phyloP scores from a whole-genome alignment of 176 grass and related monocot genomes.

The Dendrocalamus sinicus region DNA sequence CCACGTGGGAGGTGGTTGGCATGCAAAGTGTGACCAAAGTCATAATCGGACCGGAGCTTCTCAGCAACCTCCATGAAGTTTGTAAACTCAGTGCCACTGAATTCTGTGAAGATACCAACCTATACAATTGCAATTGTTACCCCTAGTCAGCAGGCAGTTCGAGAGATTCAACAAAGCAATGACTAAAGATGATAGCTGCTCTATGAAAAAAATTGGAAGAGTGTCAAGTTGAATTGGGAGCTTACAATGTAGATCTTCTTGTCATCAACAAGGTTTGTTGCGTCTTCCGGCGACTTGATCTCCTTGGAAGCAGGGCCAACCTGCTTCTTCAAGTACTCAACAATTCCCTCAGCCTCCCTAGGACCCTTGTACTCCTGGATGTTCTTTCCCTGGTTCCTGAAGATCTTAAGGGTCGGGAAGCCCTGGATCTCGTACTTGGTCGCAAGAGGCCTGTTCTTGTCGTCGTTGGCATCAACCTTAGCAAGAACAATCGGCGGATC shows the following conservation, averaged over 20 bases:
- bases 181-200: not conserved
- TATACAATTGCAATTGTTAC: constrained; percentile 29
- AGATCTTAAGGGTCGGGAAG: constrained; percentile 95
- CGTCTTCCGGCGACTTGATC: constrained; percentile 78
- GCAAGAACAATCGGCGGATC: constrained; percentile 86
- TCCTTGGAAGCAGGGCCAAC: constrained; percentile 84
- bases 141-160: not conserved
- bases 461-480: constrained; percentile 82
- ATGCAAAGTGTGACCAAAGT: constrained; percentile 70
- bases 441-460: constrained; percentile 72
- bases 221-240: not conserved
- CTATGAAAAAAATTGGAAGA: not conserved
- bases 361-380: constrained; percentile 94
- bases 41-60: constrained; percentile 81
- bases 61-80: constrained; percentile 85
- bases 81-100: constrained; percentile 69
- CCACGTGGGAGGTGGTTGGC: constrained; percentile 82
- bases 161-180: not conserved
- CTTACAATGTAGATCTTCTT: constrained; percentile 86
- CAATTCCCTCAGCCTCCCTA: constrained; percentile 84
- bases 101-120: constrained; percentile 83
- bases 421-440: constrained; percentile 75
- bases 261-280: constrained; percentile 42
- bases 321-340: constrained; percentile 94
- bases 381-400: constrained; percentile 75